These are phyloP conservation scores for Golubevia sp. DNA, from an alignment of 1,284 basidiomycete genomes.

Conservation along the genomic window DNA sequence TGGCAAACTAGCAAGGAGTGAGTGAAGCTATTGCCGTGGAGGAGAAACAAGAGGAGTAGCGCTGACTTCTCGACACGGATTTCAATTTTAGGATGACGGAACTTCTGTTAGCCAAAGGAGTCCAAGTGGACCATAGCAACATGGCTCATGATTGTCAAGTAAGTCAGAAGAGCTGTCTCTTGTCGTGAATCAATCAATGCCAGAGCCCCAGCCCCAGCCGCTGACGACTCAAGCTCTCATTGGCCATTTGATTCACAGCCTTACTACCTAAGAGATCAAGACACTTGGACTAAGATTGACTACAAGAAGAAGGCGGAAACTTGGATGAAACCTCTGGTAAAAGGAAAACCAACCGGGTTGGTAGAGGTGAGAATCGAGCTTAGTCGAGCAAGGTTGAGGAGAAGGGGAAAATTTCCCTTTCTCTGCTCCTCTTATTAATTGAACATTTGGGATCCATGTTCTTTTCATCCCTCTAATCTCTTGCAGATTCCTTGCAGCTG, in stretches of 20 bases:
- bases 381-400: too few species aligned
- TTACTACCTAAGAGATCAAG: constrained; percentile 74
- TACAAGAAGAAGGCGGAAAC: constrained; percentile 68
- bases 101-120: constrained; percentile 74
- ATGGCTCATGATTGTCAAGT: constrained; percentile 7
- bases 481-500: not conserved
- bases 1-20: constrained; percentile 79
- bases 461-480: not conserved
- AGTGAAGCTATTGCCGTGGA: too few species aligned
- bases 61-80: too few species aligned
- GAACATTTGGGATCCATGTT: constrained; percentile 59
- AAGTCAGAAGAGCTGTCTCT: not conserved
- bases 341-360: constrained; percentile 71
- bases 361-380: constrained; percentile 74
- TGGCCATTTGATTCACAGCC: constrained; percentile 68
- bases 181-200: not conserved
- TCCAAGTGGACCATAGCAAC: constrained; percentile 70
- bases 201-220: not conserved
- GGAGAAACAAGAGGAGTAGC: too few species aligned
- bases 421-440: constrained; percentile 69
- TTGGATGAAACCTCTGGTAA: constrained; percentile 77
- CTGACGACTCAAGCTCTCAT: constrained; percentile 67
- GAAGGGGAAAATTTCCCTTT: not conserved
- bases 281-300: constrained; percentile 76
- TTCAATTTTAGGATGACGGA: too few species aligned